These are phyloP conservation scores for Paramecium caudatum DNA, from an alignment of 73 alveolate species.

Conservation along the genomic window DNA sequence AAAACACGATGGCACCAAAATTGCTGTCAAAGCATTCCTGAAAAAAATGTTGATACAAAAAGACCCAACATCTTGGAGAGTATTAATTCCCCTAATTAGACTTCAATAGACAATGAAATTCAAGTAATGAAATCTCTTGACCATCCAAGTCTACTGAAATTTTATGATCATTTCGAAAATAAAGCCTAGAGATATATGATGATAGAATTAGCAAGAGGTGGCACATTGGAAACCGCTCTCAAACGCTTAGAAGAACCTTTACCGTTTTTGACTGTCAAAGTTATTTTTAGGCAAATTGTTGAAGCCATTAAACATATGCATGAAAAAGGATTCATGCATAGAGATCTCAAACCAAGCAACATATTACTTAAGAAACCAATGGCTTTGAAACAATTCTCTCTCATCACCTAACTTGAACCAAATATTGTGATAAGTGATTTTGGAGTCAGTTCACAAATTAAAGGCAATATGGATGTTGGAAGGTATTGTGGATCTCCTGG, in stretches of 20 bases:
- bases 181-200: conserved; percentile 6
- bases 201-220: conserved; percentile 53
- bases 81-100: background rate
- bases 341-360: conserved; percentile 58
- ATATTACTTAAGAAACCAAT: conserved; percentile 24
- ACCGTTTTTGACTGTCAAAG: conserved; percentile 49
- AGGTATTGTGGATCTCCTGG: conserved; percentile 61
- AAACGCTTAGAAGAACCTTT: conserved; percentile 45
- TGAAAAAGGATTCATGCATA: conserved; percentile 63
- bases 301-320: conserved; percentile 38
- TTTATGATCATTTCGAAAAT: conserved; percentile 37
- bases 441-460: conserved; percentile 43
- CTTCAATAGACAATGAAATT: conserved; percentile 6
- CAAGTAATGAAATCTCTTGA: background rate
- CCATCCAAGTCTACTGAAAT: conserved; percentile 46
- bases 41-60: conserved; percentile 27
- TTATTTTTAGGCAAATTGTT: conserved; percentile 21
- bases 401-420: background rate
- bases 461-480: background rate
- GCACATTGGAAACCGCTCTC: conserved; percentile 4
- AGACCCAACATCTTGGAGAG: conserved; percentile 40
- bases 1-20: background rate
- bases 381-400: background rate
- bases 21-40: conserved; percentile 43
- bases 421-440: conserved; percentile 48